These are phyloP conservation scores for Mycena galericulata DNA, from an alignment of 768 basidiomycete species.

Conservation along the genomic window DNA sequence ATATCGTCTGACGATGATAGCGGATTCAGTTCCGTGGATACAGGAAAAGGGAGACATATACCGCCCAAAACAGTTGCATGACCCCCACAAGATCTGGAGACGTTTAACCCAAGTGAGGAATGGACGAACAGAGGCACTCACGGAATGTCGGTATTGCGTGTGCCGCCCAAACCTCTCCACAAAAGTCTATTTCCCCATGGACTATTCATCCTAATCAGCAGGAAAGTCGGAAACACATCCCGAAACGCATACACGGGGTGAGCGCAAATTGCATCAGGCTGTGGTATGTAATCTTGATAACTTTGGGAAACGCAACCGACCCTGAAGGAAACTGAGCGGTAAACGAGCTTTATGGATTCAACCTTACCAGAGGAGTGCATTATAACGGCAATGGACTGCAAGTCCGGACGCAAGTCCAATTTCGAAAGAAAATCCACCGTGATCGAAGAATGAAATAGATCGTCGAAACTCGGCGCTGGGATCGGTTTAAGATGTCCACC, in stretches of 20 bases:
- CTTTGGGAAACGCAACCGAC: slow-evolving; percentile 2
- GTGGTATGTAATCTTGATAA: background rate
- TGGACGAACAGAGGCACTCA: background rate
- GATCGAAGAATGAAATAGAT: background rate
- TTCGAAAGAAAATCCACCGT: too few species aligned
- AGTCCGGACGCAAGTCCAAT: background rate
- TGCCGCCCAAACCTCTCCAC: background rate
- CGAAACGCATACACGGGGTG: background rate
- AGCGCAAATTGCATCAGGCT: background rate
- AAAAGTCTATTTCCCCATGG: slow-evolving; percentile 12
- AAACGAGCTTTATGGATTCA: background rate
- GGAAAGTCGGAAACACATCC: background rate
- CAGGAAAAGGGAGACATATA: background rate
- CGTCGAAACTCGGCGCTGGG: background rate
- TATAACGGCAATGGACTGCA: background rate
- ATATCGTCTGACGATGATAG: slow-evolving; percentile 33
- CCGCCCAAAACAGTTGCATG: slow-evolving; percentile 6
- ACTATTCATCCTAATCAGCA: background rate
- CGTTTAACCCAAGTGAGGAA: background rate
- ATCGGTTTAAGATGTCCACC: background rate
- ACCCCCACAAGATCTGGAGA: background rate
- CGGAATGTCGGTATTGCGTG: slow-evolving; percentile 8
- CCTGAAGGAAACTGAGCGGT: background rate
- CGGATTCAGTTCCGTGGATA: background rate
- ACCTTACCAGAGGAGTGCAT: slow-evolving; percentile 6